Percentiles rank a stretch among this genome's conserved stretches.
Evolutionary conservation across 2,329 filamentous ascomycete genomes (phyloP).

Genomic region (Apiospora arundinis): DNA sequence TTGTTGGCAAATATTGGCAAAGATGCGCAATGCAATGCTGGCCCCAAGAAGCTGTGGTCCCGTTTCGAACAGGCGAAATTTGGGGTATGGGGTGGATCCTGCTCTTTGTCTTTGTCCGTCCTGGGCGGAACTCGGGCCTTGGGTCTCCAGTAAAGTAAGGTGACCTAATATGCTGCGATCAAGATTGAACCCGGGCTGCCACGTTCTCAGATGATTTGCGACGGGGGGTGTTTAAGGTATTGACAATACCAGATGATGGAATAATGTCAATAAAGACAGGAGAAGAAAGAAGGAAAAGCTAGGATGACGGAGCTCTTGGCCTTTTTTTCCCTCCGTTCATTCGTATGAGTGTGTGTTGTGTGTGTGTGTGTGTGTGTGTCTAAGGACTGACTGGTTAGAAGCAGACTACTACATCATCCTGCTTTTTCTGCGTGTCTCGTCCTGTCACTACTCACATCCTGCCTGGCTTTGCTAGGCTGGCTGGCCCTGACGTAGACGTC

Average conservation of each 20-base stretch:
- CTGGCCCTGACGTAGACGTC: slow-evolving; percentile 12
- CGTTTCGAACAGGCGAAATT: slow-evolving; percentile 19
- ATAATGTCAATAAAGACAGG: not conserved
- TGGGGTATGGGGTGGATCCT: slow-evolving; percentile 8
- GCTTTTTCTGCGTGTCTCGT: not conserved
- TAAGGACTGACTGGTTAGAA: not conserved
- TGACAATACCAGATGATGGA: not conserved
- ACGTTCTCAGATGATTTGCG: slow-evolving; percentile 6
- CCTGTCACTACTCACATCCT: not conserved
- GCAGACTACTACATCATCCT: slow-evolving; percentile 9
- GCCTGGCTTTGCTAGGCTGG: not conserved
- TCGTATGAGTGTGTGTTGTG: not conserved
- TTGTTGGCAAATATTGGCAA: slow-evolving; percentile 2
- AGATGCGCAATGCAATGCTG: slow-evolving; percentile 17
- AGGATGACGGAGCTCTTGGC: not conserved
- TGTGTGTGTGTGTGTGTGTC: not conserved
- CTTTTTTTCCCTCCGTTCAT: not conserved
- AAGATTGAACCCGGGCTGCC: not conserved
- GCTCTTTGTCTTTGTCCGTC: not conserved
- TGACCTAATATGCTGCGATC: not conserved
- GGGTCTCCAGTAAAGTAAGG: not conserved
- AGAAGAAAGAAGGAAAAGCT: not conserved
- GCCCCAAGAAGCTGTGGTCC: slow-evolving; percentile 17
- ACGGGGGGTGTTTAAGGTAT: not conserved
- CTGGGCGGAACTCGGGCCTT: not conserved